These are phyloP conservation scores for Sicyos baderoa DNA, from an alignment of 306 rosid species.

Conservation along the genomic window DNA sequence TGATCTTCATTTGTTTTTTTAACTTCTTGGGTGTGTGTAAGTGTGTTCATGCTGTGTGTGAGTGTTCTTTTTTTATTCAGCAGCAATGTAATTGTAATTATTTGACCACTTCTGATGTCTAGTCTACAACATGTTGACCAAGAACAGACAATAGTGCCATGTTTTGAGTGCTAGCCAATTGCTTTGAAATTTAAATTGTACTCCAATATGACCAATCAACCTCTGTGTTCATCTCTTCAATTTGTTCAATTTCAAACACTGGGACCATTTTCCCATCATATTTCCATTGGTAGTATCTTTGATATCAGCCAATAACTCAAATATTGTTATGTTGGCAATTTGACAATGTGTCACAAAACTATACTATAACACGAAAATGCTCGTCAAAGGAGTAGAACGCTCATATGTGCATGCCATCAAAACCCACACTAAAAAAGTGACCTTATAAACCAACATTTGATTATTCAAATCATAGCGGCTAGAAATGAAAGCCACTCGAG, in stretches of 20 bases:
- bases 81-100: conserved; percentile 31
- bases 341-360: too few species aligned
- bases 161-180: conserved; percentile 11
- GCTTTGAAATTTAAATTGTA: conserved; percentile 1
- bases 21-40: neutral
- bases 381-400: too few species aligned
- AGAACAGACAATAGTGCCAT: neutral
- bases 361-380: too few species aligned
- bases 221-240: conserved; percentile 6
- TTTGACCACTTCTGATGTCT: conserved; percentile 21
- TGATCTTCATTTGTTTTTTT: conserved; percentile 26
- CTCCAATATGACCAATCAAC: neutral
- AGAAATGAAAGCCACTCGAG: too few species aligned
- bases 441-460: neutral
- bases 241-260: conserved; percentile 2
- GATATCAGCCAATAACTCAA: too few species aligned
- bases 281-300: too few species aligned
- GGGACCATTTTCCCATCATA: too few species aligned
- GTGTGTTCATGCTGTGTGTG: conserved; percentile 18
- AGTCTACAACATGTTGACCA: conserved; percentile 15
- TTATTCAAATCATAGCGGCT: neutral
- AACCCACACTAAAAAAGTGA: neutral
- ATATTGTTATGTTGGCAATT: too few species aligned
- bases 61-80: neutral
- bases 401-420: too few species aligned